Conservation (phyloP, 2,329 filamentous ascomycete species). For the Amphichorda felina region DNA sequence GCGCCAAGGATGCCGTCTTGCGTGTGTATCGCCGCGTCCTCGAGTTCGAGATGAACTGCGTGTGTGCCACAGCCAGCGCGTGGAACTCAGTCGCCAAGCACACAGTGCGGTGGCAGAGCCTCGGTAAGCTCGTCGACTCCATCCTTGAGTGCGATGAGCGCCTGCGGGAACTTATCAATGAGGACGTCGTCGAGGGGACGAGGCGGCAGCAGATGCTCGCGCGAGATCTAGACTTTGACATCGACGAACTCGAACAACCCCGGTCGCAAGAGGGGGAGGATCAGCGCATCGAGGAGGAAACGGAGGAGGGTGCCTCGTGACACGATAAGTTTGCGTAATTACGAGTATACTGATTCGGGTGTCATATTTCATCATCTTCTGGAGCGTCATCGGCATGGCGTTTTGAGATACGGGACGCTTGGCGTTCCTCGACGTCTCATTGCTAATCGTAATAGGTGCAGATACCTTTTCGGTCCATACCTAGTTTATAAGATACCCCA, state of each 20-base stretch:
- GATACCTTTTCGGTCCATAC: too few relatives aligned
- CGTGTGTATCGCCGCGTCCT: constrained; percentile 18
- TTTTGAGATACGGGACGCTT: neutral
- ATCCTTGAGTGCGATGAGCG: constrained; percentile 15
- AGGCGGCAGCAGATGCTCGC: constrained; percentile 1
- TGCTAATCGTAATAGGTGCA: too few relatives aligned
- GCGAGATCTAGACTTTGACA: constrained; percentile 2
- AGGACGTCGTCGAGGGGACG: constrained; percentile 2
- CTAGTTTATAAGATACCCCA: too few relatives aligned
- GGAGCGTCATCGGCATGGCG: neutral
- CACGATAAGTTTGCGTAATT: too few relatives aligned
- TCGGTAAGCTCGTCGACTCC: constrained; percentile 12
- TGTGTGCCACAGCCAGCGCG: constrained; percentile 22
- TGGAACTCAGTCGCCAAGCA: constrained; percentile 24
- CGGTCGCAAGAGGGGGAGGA: neutral
- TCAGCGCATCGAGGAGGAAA: neutral
- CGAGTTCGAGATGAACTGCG: constrained; percentile 26
- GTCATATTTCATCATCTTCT: too few relatives aligned
- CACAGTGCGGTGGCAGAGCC: constrained; percentile 20
- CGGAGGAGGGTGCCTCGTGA: too few relatives aligned
- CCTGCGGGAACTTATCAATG: constrained; percentile 10
- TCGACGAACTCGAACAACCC: constrained; percentile 1
- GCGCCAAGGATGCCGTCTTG: constrained; percentile 11
- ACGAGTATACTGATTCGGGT: too few relatives aligned
- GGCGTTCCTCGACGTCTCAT: too few relatives aligned